Percentiles rank a stretch among this genome's conserved stretches.
Conservation (phyloP, 805 yeast genomes). For the Saccharomycopsis olivae region DNA sequence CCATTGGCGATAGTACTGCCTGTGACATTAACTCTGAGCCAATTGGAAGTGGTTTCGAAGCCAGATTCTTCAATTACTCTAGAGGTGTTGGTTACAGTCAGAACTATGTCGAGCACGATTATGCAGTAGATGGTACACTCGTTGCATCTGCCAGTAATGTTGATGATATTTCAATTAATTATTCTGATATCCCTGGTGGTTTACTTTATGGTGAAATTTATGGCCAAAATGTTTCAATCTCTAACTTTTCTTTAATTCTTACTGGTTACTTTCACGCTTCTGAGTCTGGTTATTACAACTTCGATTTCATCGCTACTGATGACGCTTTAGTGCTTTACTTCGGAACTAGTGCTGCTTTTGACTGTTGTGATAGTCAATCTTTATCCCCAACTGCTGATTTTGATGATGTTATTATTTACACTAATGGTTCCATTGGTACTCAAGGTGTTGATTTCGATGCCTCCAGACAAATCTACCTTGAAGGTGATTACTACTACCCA, state of each 20-base stretch:
- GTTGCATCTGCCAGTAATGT: slow-evolving; percentile 2
- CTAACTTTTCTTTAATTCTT: slow-evolving; percentile 22
- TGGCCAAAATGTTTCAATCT: slow-evolving; percentile 17
- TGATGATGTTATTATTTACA: slow-evolving; percentile 1
- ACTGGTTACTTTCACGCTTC: slow-evolving; percentile 24
- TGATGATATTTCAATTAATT: not conserved
- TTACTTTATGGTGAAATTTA: slow-evolving; percentile 8
- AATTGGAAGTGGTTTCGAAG: slow-evolving; percentile 1
- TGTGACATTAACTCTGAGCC: not conserved
- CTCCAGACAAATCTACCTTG: slow-evolving; percentile 15
- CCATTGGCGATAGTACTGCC: not conserved
- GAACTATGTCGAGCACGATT: slow-evolving; percentile 1
- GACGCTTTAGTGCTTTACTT: slow-evolving; percentile 26
- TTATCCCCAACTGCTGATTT: slow-evolving; percentile 7
- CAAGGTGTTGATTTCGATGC: not conserved
- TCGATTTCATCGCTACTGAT: slow-evolving; percentile 22
- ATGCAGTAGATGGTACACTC: not conserved
- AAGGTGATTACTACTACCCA: slow-evolving; percentile 24
- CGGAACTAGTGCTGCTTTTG: slow-evolving; percentile 26
- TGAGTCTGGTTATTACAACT: slow-evolving; percentile 24
- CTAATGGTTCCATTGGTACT: not conserved
- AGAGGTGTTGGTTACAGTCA: not conserved
- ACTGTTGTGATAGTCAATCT: slow-evolving; percentile 24
- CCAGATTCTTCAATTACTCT: slow-evolving; percentile 2
- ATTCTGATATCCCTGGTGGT: no score